Evolutionary conservation across 2,329 filamentous ascomycete genomes (phyloP).

Genomic region (Samsoniella hepiali): DNA sequence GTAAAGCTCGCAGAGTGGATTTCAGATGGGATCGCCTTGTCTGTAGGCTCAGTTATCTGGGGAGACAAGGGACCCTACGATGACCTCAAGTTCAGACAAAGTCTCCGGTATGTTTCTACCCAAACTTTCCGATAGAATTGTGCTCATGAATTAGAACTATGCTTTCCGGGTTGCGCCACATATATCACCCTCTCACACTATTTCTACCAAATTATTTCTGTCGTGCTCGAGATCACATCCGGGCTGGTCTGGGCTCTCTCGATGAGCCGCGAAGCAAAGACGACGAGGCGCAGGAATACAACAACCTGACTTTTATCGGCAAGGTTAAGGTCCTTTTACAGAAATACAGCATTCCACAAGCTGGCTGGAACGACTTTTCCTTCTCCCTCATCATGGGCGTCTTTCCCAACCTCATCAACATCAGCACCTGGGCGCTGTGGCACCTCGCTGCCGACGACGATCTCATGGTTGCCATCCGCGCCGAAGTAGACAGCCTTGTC

Average conservation of each 20-base stretch:
- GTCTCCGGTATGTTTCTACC: slow-evolving; percentile 1
- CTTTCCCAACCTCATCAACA: slow-evolving; percentile 13
- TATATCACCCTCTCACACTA: slow-evolving; percentile 9
- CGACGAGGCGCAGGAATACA: background rate
- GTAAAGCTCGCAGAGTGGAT: slow-evolving; percentile 9
- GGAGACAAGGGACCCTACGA: slow-evolving; percentile 13
- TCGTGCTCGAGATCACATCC: slow-evolving; percentile 10
- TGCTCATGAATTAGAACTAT: slow-evolving; percentile 1
- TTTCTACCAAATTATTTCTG: slow-evolving; percentile 5
- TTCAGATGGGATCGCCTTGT: slow-evolving; percentile 4
- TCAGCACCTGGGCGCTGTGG: slow-evolving; percentile 16
- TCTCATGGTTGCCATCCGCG: slow-evolving; percentile 6
- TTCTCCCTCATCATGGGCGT: slow-evolving; percentile 17
- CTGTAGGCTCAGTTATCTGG: slow-evolving; percentile 12
- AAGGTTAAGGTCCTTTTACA: slow-evolving; percentile 10
- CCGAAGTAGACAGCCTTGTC: slow-evolving; percentile 1
- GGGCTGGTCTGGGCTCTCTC: slow-evolving; percentile 6
- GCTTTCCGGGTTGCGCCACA: slow-evolving; percentile 2
- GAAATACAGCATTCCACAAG: slow-evolving; percentile 8
- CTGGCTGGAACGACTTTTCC: slow-evolving; percentile 15
- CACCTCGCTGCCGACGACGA: slow-evolving; percentile 11
- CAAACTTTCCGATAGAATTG: background rate
- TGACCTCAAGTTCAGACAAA: slow-evolving; percentile 7
- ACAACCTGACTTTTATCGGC: slow-evolving; percentile 6
- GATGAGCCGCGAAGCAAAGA: slow-evolving; percentile 2